A percentile compares a stretch with the other conserved stretches of the same genome.
phyloP scores from a whole-genome alignment of 495 filamentous ascomycete genomes.

The Pyronema omphalodes region DNA sequence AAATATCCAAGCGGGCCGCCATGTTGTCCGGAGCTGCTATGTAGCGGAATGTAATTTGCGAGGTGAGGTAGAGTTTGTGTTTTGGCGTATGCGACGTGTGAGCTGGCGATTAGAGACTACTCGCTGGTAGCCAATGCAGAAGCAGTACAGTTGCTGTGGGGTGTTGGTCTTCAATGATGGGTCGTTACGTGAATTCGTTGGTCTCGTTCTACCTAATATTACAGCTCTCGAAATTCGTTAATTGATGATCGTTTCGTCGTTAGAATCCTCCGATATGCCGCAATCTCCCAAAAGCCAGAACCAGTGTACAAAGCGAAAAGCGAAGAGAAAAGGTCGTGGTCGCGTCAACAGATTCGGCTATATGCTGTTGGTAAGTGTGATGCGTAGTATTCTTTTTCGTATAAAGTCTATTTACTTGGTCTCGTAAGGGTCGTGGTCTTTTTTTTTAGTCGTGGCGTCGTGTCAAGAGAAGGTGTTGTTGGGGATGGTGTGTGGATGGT shows the following conservation, averaged over 20 bases:
- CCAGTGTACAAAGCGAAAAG: neutral
- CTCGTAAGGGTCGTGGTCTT: neutral
- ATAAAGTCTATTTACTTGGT: neutral
- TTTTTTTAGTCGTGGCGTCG: slow-evolving; percentile 3
- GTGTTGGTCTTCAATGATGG: neutral
- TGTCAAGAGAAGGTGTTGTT: neutral
- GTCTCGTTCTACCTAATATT: slow-evolving; percentile 3
- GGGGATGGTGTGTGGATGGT: neutral
- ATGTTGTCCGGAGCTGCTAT: slow-evolving; percentile 1
- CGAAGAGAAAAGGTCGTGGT: neutral
- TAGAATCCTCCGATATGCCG: neutral
- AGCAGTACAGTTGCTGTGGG: neutral
- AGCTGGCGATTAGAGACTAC: slow-evolving; percentile 2
- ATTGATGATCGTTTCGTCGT: slow-evolving; percentile 3
- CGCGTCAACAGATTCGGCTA: neutral
- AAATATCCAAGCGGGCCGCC: slow-evolving; percentile 18
- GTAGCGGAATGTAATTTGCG: neutral
- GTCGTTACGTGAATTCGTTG: slow-evolving; percentile 1
- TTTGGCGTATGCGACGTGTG: slow-evolving; percentile 2
- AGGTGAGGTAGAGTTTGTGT: neutral
- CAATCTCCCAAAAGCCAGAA: neutral
- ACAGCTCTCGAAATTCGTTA: slow-evolving; percentile 4
- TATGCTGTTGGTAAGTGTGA: neutral
- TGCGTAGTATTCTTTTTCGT: neutral
- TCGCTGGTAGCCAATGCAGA: slow-evolving; percentile 1